These are phyloP conservation scores for Sphaerulina vaccinii DNA, from an alignment of 2,329 filamentous ascomycete genomes.

Conservation along the genomic window DNA sequence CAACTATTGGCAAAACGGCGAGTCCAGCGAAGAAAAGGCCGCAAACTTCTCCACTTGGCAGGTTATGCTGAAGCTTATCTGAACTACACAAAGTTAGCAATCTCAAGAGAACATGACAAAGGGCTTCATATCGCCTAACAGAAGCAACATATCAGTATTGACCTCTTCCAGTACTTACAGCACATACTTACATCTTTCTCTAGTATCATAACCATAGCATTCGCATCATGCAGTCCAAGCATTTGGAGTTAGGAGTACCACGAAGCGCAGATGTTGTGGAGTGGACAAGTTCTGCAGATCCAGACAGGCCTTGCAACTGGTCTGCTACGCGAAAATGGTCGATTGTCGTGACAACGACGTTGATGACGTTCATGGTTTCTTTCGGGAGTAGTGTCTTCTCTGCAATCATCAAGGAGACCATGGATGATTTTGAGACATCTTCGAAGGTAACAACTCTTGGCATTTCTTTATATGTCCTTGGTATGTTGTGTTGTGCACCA, in stretches of 20 bases:
- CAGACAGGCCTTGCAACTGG: conserved; percentile 9
- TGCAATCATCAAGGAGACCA: conserved; percentile 43
- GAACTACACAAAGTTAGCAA: not conserved
- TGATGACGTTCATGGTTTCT: conserved; percentile 17
- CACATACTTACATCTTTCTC: not conserved
- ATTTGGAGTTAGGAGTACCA: not conserved
- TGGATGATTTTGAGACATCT: conserved; percentile 46
- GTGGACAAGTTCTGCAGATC: conserved; percentile 5
- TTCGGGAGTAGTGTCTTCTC: conserved; percentile 42
- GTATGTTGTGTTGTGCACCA: not conserved
- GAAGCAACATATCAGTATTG: not conserved
- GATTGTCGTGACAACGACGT: conserved; percentile 13
- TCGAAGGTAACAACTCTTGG: conserved; percentile 50
- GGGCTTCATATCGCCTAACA: not conserved
- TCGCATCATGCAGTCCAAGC: not conserved
- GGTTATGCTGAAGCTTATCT: not conserved
- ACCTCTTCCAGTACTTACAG: not conserved
- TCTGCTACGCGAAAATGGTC: conserved; percentile 7
- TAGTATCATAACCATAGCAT: not conserved
- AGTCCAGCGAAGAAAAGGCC: too few relatives aligned
- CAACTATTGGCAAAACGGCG: too few relatives aligned
- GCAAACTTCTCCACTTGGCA: too few relatives aligned
- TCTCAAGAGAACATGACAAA: not conserved
- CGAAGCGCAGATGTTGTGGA: not conserved
- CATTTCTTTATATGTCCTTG: conserved; percentile 50